These are phyloP conservation scores for Cercophora sp. DNA, from an alignment of 495 filamentous ascomycete species.

Conservation along the genomic window DNA sequence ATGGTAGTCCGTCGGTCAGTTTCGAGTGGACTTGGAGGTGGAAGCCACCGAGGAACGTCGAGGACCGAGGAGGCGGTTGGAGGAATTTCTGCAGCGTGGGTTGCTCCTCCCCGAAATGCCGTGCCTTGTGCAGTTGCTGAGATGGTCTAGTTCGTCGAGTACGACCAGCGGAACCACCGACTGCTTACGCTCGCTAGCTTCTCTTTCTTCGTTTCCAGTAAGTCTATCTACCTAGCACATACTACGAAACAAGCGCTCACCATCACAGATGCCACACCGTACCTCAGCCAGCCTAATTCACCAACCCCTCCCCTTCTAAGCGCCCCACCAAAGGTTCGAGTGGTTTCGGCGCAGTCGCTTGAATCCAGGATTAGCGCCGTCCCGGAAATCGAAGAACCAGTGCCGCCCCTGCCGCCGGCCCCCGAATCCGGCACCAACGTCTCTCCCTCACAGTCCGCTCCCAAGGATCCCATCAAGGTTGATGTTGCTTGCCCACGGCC, in stretches of 20 bases:
- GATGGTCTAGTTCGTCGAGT: constrained; percentile 73
- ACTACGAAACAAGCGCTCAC: too few species aligned
- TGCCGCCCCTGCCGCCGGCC: constrained; percentile 57
- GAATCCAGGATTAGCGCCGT: constrained; percentile 68
- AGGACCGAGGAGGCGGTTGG: constrained; percentile 90
- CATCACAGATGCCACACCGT: constrained; percentile 31
- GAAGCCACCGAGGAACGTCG: constrained; percentile 78
- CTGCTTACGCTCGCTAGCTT: constrained; percentile 85
- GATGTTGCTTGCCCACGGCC: constrained; percentile 84
- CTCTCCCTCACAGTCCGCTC: constrained; percentile 33
- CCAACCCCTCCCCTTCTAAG: constrained; percentile 65
- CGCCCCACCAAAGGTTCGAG: constrained; percentile 70
- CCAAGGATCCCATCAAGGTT: constrained; percentile 66
- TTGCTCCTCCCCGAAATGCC: constrained; percentile 8
- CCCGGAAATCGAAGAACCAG: constrained; percentile 56
- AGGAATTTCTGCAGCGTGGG: constrained; percentile 84
- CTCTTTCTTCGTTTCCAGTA: constrained; percentile 90
- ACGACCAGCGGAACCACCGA: constrained; percentile 87
- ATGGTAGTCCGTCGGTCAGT: constrained; percentile 73
- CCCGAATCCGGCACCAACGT: constrained; percentile 38
- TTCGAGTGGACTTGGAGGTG: constrained; percentile 97
- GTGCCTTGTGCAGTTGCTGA: constrained; percentile 19
- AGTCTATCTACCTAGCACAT: constrained; percentile 21
- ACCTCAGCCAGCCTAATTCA: constrained; percentile 45
- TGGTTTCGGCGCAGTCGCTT: constrained; percentile 76